A percentile compares a stretch with the other conserved stretches of the same genome.
Evolutionary conservation across 2,329 filamentous ascomycete genomes (phyloP).

Genomic region (Sporothrix variecibatus): DNA sequence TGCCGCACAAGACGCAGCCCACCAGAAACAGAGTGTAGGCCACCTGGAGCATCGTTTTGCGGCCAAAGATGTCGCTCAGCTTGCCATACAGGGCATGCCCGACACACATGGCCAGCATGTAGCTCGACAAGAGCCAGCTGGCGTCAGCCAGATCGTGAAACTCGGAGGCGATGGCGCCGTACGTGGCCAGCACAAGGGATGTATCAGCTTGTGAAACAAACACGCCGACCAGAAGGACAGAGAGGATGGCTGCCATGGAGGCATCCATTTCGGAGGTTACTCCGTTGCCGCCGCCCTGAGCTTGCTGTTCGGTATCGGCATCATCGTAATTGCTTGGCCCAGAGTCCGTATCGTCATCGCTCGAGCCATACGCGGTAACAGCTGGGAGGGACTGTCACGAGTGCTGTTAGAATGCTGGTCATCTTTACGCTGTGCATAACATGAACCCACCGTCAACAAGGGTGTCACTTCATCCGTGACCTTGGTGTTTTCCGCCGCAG

Average conservation of each 20-base stretch:
- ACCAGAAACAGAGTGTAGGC: conserved; percentile 54
- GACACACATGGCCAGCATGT: conserved; percentile 52
- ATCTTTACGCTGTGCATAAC: neutral
- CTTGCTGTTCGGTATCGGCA: neutral
- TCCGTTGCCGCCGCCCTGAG: neutral
- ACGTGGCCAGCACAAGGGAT: conserved; percentile 67
- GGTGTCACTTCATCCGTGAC: neutral
- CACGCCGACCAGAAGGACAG: conserved; percentile 45
- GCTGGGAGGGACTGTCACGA: neutral
- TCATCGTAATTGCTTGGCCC: neutral
- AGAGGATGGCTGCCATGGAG: neutral
- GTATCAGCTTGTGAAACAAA: conserved; percentile 67
- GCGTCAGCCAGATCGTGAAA: conserved; percentile 59
- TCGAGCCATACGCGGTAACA: neutral
- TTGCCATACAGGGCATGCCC: conserved; percentile 58
- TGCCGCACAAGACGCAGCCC: conserved; percentile 44
- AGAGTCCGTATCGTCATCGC: neutral
- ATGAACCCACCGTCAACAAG: neutral
- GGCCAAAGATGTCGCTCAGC: conserved; percentile 59
- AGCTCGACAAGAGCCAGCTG: conserved; percentile 58
- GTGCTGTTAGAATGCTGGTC: too few relatives aligned
- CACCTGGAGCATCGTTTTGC: conserved; percentile 51
- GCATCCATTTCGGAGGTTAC: neutral
- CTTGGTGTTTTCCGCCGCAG: neutral
- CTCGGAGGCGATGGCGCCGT: conserved; percentile 62